Conservation (phyloP, 768 basidiomycete genomes). For the Tricholoma furcatifolium region DNA sequence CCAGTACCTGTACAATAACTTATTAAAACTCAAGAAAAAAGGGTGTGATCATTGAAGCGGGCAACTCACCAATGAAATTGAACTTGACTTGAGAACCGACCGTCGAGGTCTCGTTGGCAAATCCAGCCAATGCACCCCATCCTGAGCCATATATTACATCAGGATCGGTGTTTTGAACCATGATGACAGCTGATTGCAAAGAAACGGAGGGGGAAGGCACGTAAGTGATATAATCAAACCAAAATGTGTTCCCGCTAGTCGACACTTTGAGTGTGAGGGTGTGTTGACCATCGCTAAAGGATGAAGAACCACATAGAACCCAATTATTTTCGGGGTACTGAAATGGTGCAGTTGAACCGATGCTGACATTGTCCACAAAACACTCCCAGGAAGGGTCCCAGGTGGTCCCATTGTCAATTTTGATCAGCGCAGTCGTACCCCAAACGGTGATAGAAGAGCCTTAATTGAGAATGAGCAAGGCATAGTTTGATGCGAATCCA, state of each 20-base stretch:
- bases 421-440: conserved; percentile 19
- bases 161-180: conserved; percentile 8
- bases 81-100: conserved; percentile 4
- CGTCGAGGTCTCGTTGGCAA: conserved; percentile 5
- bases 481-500: neutral
- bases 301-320: conserved; percentile 18
- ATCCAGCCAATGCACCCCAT: conserved; percentile 3
- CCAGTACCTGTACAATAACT: conserved; percentile 2
- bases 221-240: conserved; percentile 27
- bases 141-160: neutral
- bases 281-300: conserved; percentile 20
- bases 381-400: conserved; percentile 26
- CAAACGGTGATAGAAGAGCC: conserved; percentile 16
- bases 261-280: conserved; percentile 22
- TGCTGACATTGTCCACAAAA: conserved; percentile 21
- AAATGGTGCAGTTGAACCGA: conserved; percentile 11
- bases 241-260: conserved; percentile 23
- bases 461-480: neutral
- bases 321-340: conserved; percentile 19
- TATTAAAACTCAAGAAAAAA: neutral
- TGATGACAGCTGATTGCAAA: neutral
- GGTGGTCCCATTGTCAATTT: conserved; percentile 4
- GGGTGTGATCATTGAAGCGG: neutral
- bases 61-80: conserved; percentile 11
- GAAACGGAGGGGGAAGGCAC: conserved; percentile 17